Percentiles rank a stretch among this genome's conserved stretches.
These are phyloP conservation scores for Borealophlyctis nickersoniae DNA, from an alignment of 192 early-diverging fungal genomes.

Conservation along the genomic window DNA sequence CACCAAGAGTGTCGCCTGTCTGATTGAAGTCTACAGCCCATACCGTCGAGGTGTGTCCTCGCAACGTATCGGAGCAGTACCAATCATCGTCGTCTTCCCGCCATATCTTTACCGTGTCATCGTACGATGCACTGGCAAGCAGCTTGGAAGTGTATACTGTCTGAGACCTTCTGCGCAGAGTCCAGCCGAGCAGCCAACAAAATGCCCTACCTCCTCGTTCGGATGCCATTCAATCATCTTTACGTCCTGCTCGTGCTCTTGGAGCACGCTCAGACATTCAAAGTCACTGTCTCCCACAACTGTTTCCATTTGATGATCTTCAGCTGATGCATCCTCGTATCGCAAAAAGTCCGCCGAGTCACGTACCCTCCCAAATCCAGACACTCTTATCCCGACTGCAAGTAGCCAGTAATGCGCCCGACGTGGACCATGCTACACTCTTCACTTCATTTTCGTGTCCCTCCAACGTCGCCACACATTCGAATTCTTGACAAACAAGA, in stretches of 20 bases:
- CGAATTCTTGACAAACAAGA: conserved; percentile 60
- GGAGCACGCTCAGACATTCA: conserved; percentile 90
- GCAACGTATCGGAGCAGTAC: conserved; percentile 83
- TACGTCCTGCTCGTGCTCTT: conserved; percentile 96
- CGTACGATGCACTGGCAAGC: conserved; percentile 85
- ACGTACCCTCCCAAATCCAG: conserved; percentile 93
- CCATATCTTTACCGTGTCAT: conserved; percentile 94
- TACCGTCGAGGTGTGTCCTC: conserved; percentile 85
- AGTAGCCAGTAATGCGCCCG: conserved; percentile 83
- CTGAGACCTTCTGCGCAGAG: not conserved
- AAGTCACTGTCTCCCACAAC: conserved; percentile 84
- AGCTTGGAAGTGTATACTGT: conserved; percentile 35
- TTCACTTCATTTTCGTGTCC: conserved; percentile 99
- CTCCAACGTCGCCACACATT: conserved; percentile 90
- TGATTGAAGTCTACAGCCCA: conserved; percentile 88
- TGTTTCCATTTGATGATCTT: conserved; percentile 10
- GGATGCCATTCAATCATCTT: conserved; percentile 95
- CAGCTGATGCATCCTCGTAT: not conserved
- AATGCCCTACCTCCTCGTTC: conserved; percentile 56
- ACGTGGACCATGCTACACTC: conserved; percentile 80
- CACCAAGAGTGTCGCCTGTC: conserved; percentile 38
- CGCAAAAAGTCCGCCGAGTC: not conserved
- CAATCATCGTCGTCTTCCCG: conserved; percentile 95
- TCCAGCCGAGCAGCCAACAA: not conserved
- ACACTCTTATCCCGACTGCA: conserved; percentile 96